Evolutionary conservation across 768 basidiomycete species (phyloP).

Genomic region (Boletus edulis): DNA sequence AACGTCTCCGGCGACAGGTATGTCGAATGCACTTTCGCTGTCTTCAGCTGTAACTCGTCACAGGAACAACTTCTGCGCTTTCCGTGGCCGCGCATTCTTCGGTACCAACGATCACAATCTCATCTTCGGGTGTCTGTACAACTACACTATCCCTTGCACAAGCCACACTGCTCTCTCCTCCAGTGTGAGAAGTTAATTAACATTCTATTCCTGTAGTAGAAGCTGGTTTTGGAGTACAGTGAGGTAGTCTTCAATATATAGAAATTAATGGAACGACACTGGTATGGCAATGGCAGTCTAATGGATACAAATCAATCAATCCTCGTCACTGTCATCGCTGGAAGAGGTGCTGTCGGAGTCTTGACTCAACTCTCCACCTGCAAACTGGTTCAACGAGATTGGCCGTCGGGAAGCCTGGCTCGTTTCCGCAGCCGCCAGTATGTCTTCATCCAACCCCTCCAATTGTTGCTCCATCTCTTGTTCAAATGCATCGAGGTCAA

Average conservation of each 20-base stretch:
- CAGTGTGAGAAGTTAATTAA: slow-evolving; percentile 24
- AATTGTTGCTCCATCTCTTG: slow-evolving; percentile 35
- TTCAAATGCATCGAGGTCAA: slow-evolving; percentile 35
- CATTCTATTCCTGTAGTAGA: not conserved
- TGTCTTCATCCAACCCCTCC: slow-evolving; percentile 49
- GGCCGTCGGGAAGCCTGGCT: slow-evolving; percentile 36
- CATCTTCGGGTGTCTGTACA: slow-evolving; percentile 3
- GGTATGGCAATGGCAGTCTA: slow-evolving; percentile 2
- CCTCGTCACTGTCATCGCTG: slow-evolving; percentile 55
- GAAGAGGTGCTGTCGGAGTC: slow-evolving; percentile 52
- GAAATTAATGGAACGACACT: slow-evolving; percentile 3
- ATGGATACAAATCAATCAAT: slow-evolving; percentile 32
- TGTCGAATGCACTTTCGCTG: not conserved
- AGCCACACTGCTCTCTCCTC: slow-evolving; percentile 32
- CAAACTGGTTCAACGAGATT: slow-evolving; percentile 51
- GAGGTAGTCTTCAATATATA: slow-evolving; percentile 1
- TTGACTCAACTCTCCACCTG: slow-evolving; percentile 37
- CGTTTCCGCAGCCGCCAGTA: slow-evolving; percentile 43
- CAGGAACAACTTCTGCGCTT: slow-evolving; percentile 16
- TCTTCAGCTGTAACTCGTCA: slow-evolving; percentile 4
- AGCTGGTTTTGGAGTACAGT: not conserved
- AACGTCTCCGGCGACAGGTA: not conserved
- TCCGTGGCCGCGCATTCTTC: slow-evolving; percentile 24
- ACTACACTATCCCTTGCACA: slow-evolving; percentile 23
- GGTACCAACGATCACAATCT: slow-evolving; percentile 11